Base-by-base conservation (phyloP, 306 rosid species). In the Vigna nakashimae region DNA sequence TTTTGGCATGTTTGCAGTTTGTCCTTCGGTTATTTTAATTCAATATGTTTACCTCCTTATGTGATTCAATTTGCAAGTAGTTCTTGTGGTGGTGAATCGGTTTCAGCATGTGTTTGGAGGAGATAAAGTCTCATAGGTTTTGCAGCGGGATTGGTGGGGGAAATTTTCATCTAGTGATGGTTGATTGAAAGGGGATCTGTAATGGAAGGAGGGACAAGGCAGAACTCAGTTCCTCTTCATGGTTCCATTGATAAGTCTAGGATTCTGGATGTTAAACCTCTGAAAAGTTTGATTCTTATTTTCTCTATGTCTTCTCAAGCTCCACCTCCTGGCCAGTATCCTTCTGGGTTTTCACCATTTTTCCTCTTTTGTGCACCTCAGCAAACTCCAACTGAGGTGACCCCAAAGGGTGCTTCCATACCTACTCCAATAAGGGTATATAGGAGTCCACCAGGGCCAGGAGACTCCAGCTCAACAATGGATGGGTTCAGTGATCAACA, bases 231-330 rank as follows among this genome's bases (percentile, higher is more conserved):
- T 85, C 79, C 89, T 79, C 79, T 86, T 69, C 63, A 84, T 11
- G 84, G 84, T 67, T 71, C 85, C 24, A 66, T 85, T 72, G 89
- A 90, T 71, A 90, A 85, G 87, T 74, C 85, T 4, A 83, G 55
- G 82, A 82, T 90, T 82, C 66, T 87, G 67, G 92, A 88, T 85
- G 80, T 88, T n/a, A 88, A 82, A 74, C 96, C 96, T 64, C 42
- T 90, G 65, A 84, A 91, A 65, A 60, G 82, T 83, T 78, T 90
- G 87, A 80, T 69, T 30, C 92, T 91, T 0, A 86, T 90, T 60
- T 90, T 83, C 71, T 82, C 91, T 22, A 66, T 42, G 64, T 28
- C 79, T 5, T 40, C 82, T 68, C 82, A 82, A 56, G 72, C 82
- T 77, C 79, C 90, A 42, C 24, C 76, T 43, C 65, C 74, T 65